A percentile compares a stretch with the other conserved stretches of the same genome.
Conservation (phyloP, 306 rosid genomes). For the Lupinus albus region DNA sequence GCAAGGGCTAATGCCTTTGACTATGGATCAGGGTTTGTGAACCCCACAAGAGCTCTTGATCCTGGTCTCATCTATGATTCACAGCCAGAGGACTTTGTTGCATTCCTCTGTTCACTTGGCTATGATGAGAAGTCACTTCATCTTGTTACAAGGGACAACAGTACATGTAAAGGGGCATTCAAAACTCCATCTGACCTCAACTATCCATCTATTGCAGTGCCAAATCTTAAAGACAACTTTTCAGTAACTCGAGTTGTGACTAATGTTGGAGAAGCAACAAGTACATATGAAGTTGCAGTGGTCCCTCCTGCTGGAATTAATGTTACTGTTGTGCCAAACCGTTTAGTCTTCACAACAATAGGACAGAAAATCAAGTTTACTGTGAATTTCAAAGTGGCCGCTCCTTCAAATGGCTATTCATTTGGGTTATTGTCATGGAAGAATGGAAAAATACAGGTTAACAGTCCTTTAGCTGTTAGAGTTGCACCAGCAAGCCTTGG, state of each 20-base stretch:
- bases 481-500: conserved; percentile 51
- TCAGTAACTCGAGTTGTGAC: conserved; percentile 67
- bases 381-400: conserved; percentile 59
- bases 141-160: conserved; percentile 67
- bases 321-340: conserved; percentile 66
- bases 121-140: conserved; percentile 64
- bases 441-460: conserved; percentile 51
- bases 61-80: conserved; percentile 75
- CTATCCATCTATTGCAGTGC: conserved; percentile 75
- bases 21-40: conserved; percentile 79
- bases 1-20: conserved; percentile 72
- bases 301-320: conserved; percentile 64
- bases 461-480: conserved; percentile 67
- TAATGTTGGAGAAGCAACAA: conserved; percentile 65
- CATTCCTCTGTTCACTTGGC: conserved; percentile 72
- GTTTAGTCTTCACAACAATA: conserved; percentile 50
- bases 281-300: conserved; percentile 56
- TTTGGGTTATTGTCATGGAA: conserved; percentile 76
- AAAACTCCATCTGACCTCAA: conserved; percentile 61
- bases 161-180: conserved; percentile 59
- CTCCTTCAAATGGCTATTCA: conserved; percentile 62
- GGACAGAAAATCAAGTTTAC: conserved; percentile 65
- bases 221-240: conserved; percentile 57
- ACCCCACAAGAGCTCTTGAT: conserved; percentile 67
- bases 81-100: conserved; percentile 54